Percentiles rank a stretch among this genome's conserved stretches.
phyloP scores from a whole-genome alignment of 2,329 filamentous ascomycete genomes.

The Diaporthe ampelina region DNA sequence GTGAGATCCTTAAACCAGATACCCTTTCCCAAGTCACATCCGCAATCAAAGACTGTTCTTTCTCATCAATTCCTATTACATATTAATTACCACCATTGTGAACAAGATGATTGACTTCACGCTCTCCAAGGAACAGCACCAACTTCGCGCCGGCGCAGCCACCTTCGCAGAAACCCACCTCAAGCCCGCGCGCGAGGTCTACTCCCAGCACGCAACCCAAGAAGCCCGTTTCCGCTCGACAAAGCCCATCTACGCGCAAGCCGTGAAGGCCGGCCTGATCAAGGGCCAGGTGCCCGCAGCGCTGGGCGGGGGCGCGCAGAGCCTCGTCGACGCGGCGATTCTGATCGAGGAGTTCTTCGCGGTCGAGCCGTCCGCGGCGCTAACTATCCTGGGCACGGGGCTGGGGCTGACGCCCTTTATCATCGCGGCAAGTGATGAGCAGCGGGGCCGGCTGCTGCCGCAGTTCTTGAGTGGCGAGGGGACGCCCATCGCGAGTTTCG shows the following conservation, averaged over 20 bases:
- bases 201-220: conserved; percentile 25
- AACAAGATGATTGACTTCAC: conserved; percentile 35
- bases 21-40: neutral
- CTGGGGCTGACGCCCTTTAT: conserved; percentile 35
- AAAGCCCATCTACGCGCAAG: conserved; percentile 20
- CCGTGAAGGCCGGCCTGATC: conserved; percentile 32
- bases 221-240: conserved; percentile 33
- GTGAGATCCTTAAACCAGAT: neutral
- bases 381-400: conserved; percentile 39
- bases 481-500: conserved; percentile 27
- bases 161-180: conserved; percentile 32
- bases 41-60: too few relatives aligned
- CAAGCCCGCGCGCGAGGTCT: neutral
- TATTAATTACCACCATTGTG: too few relatives aligned
- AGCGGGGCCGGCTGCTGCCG: neutral
- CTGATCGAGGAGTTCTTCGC: conserved; percentile 39
- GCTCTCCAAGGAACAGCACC: conserved; percentile 19
- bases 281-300: conserved; percentile 32
- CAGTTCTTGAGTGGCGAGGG: conserved; percentile 31
- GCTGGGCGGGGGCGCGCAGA: conserved; percentile 29
- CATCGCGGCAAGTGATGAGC: conserved; percentile 21
- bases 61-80: too few relatives aligned
- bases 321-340: conserved; percentile 36
- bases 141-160: conserved; percentile 18
- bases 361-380: conserved; percentile 32